These are phyloP conservation scores for Mesembryanthemum crystallinum DNA, from an alignment of 148 eudicot species.

Conservation along the genomic window DNA sequence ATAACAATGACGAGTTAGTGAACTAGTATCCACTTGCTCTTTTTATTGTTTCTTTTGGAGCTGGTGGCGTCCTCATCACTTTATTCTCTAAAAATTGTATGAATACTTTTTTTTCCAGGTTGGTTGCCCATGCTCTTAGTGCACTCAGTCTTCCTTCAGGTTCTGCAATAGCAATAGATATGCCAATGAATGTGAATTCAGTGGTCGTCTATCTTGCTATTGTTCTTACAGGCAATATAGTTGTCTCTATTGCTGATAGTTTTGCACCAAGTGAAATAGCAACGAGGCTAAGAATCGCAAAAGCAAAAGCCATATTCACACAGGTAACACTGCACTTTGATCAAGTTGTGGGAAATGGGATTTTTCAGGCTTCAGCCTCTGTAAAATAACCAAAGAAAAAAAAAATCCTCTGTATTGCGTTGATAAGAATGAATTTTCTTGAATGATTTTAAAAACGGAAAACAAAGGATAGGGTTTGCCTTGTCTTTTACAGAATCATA, in stretches of 20 bases:
- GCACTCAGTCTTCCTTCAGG: conserved; percentile 66
- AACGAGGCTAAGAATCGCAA: conserved; percentile 65
- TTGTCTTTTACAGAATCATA: not conserved
- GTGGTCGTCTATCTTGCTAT: conserved; percentile 92
- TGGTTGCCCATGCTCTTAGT: conserved; percentile 73
- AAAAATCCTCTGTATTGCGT: no score
- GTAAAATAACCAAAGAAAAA: no score
- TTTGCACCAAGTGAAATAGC: conserved; percentile 87
- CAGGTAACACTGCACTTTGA: conserved; percentile 46
- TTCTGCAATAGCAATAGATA: conserved; percentile 93
- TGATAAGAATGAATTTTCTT: no score
- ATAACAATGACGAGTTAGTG: not conserved
- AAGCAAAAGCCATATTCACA: conserved; percentile 89
- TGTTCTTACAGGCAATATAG: conserved; percentile 80
- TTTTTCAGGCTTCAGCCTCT: no score
- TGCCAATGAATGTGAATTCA: conserved; percentile 92
- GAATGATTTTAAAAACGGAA: not conserved
- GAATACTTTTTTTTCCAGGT: conserved; percentile 42
- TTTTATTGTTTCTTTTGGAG: not conserved
- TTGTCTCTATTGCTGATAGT: conserved; percentile 98
- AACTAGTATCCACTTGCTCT: not conserved
- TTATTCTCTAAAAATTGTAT: conserved; percentile 5
- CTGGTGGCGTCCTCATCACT: not conserved
- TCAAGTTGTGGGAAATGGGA: no score
- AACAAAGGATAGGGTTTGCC: not conserved